Evolutionary conservation across 345 rosid genomes (phyloP), one percentile per base, ranked within the genome.

Genomic region (Lenwebbia sp.): DNA sequence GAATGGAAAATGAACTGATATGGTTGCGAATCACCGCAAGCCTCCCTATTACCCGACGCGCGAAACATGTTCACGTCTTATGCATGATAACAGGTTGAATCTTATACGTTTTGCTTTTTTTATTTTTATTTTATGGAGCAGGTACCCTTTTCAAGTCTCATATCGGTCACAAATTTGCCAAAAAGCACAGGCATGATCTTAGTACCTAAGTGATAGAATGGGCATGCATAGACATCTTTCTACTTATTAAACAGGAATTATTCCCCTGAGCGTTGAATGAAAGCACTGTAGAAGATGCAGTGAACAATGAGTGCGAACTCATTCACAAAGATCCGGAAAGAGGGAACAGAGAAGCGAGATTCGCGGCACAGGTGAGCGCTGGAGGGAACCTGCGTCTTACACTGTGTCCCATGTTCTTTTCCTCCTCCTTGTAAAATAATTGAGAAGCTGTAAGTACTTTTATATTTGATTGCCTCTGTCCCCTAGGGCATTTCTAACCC

Each of bases 401-500:
- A 22, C 17, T 14, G 49, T 37, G 81, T 33, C 81, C 81, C 81
- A 37, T 37, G 47, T 70, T 37, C 81, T 70, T 12, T 70, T 70
- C 47, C 12, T 22, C 57, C 25, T 19, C 54, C 37, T 65, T 8
- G 47, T 37, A 37, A 37, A 70, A 70, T 33, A 37, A 70, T 37
- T 5, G 81, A 41, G 62, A 52, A 70, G 60, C 86, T 62, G 60
- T 60, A 85, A 86, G 62, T 83, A 33, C 30, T 65, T 65, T 30
- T 37, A 65, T 65, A 65, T 7, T 88, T 89, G 88, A 88, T 89
- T 89, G 89, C 88, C 65, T 84, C 55, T 89, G 90, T 90, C 92
- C 78, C 91, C 91, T 83, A 10, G 23, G 37, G 57, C 57, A 83
- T 17, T 83, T 51, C 19, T 52, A 52, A 30, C 57, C 54, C 58